Evolutionary conservation across 495 filamentous ascomycete genomes (phyloP).

Genomic region (Massariosphaeria phaeospora): DNA sequence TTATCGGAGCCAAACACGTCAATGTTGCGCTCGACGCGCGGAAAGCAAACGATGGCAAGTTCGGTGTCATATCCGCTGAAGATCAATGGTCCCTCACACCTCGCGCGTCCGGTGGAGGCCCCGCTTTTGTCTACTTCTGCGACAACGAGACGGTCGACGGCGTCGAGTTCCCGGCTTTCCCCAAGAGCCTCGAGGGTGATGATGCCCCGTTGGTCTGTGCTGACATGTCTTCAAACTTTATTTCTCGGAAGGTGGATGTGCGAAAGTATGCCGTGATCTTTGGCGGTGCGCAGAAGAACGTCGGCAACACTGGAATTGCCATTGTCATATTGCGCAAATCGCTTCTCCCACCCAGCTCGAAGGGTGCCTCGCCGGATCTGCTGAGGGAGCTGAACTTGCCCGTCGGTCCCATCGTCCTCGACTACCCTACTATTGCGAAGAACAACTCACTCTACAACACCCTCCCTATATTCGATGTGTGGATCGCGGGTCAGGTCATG

Average conservation of each 20-base stretch:
- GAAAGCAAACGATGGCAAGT: conserved; percentile 72
- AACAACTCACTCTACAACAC: conserved; percentile 94
- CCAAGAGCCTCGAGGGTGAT: conserved; percentile 52
- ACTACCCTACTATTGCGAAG: conserved; percentile 75
- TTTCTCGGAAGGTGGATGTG: conserved; percentile 61
- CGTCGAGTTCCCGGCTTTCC: conserved; percentile 83
- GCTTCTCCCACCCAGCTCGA: conserved; percentile 60
- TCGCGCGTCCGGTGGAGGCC: conserved; percentile 47
- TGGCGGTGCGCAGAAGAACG: conserved; percentile 86
- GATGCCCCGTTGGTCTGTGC: conserved; percentile 66
- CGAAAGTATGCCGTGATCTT: conserved; percentile 68
- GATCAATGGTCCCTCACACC: conserved; percentile 70
- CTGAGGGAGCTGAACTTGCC: conserved; percentile 72
- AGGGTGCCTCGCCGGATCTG: conserved; percentile 55
- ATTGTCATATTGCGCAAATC: conserved; percentile 74
- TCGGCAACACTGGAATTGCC: conserved; percentile 80
- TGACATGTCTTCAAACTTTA: conserved; percentile 83
- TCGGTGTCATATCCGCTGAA: conserved; percentile 74
- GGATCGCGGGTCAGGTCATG: conserved; percentile 81
- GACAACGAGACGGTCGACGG: conserved; percentile 95
- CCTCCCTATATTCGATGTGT: conserved; percentile 89
- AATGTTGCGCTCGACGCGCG: conserved; percentile 73
- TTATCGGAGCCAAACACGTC: conserved; percentile 71
- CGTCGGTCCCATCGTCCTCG: conserved; percentile 68
- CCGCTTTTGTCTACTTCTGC: conserved; percentile 85